These are phyloP conservation scores for Trichothecium roseum DNA, from an alignment of 2,329 filamentous ascomycete species.

Conservation along the genomic window DNA sequence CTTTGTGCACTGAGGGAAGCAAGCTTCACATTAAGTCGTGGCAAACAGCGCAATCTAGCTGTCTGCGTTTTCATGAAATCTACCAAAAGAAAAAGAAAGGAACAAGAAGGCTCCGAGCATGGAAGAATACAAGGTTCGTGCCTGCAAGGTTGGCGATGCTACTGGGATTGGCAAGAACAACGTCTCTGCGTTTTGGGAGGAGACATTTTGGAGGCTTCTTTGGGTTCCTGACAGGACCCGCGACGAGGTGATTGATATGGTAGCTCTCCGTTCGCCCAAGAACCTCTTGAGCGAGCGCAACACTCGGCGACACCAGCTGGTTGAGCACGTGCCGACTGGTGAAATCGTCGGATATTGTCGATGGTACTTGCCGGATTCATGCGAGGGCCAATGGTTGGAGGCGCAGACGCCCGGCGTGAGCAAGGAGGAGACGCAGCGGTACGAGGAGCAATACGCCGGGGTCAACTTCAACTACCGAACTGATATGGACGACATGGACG, in stretches of 20 bases:
- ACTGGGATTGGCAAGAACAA: slow-evolving; percentile 9
- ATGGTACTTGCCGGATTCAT: background rate
- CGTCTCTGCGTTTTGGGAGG: slow-evolving; percentile 8
- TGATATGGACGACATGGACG: background rate
- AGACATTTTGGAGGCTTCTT: slow-evolving; percentile 11
- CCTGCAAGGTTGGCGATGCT: slow-evolving; percentile 1
- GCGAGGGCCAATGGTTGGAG: background rate
- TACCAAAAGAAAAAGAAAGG: too few relatives aligned
- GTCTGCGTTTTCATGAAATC: too few relatives aligned
- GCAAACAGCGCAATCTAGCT: too few relatives aligned
- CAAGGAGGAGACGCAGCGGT: slow-evolving; percentile 1
- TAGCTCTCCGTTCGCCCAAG: slow-evolving; percentile 1
- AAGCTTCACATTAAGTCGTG: too few relatives aligned
- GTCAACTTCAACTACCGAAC: background rate
- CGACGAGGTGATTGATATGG: slow-evolving; percentile 7
- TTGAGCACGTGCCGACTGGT: background rate
- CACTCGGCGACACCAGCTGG: background rate
- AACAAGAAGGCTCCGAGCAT: background rate
- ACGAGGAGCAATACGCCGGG: slow-evolving; percentile 1
- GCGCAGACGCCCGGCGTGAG: background rate
- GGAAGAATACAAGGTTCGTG: slow-evolving; percentile 1
- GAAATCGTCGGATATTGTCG: background rate
- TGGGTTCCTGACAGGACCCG: slow-evolving; percentile 1
- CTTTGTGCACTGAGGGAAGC: too few relatives aligned
- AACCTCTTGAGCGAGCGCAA: background rate